These are phyloP conservation scores for Lagerstroemia speciosa DNA, from an alignment of 345 rosid genomes.

Conservation along the genomic window DNA sequence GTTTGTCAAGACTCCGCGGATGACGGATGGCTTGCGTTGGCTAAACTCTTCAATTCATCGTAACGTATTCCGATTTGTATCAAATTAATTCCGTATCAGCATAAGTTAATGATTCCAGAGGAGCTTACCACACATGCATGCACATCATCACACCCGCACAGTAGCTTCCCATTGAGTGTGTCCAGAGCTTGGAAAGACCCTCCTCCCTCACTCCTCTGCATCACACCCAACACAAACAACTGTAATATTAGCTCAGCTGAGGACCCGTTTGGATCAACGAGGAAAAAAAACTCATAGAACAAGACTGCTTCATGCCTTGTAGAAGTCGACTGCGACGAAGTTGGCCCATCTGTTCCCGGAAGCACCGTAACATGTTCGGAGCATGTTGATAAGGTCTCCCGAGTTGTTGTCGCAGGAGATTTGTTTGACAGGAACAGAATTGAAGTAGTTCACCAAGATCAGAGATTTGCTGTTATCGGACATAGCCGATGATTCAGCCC, in stretches of 20 bases:
- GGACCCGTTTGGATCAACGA: no score
- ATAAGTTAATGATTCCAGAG: neutral
- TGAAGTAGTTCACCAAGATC: slow-evolving; percentile 36
- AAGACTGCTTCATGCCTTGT: slow-evolving; percentile 27
- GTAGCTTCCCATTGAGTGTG: slow-evolving; percentile 41
- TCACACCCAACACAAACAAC: neutral
- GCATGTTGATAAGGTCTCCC: slow-evolving; percentile 36
- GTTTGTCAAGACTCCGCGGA: no score
- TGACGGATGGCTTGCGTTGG: neutral
- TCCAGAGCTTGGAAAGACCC: slow-evolving; percentile 60
- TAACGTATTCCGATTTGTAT: neutral
- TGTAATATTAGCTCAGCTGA: no score
- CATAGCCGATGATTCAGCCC: slow-evolving; percentile 39
- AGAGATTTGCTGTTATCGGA: slow-evolving; percentile 44
- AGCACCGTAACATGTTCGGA: slow-evolving; percentile 35
- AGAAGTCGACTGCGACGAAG: slow-evolving; percentile 51
- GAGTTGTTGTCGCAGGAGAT: slow-evolving; percentile 38
- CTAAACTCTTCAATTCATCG: neutral
- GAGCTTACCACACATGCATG: slow-evolving; percentile 28
- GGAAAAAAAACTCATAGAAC: no score
- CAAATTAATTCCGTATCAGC: neutral
- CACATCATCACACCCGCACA: slow-evolving; percentile 43
- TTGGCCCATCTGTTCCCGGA: slow-evolving; percentile 56
- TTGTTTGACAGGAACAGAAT: slow-evolving; percentile 20
- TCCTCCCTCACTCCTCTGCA: slow-evolving; percentile 63